These are phyloP conservation scores for Gonium pectorale DNA, from an alignment of 139 green algal genomes.

Conservation along the genomic window DNA sequence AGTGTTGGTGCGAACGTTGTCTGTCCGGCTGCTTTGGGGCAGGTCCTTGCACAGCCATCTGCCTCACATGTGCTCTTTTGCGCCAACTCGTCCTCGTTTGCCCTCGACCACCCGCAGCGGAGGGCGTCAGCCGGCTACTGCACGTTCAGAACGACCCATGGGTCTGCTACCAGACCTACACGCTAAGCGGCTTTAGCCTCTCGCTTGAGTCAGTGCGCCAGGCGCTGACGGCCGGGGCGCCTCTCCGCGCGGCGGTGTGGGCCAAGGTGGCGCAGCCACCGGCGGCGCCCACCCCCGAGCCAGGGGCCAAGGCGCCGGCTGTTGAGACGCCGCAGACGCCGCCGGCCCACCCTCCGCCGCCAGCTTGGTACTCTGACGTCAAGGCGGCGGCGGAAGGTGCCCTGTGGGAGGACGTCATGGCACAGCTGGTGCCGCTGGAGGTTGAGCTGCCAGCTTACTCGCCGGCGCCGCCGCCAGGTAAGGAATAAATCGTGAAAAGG, in stretches of 20 bases:
- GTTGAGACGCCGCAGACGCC: background rate
- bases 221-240: conserved; percentile 46
- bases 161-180: conserved; percentile 61
- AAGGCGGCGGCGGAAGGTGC: conserved; percentile 4
- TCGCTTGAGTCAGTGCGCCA: conserved; percentile 30
- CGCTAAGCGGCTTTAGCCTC: conserved; percentile 47
- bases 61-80: too few species aligned
- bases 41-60: too few species aligned
- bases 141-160: conserved; percentile 28
- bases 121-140: background rate
- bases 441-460: conserved; percentile 38
- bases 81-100: too few species aligned
- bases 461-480: conserved; percentile 23
- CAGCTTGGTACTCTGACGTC: conserved; percentile 34
- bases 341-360: background rate
- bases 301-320: background rate
- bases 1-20: too few species aligned
- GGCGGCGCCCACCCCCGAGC: background rate
- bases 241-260: conserved; percentile 47
- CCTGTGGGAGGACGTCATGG: conserved; percentile 42
- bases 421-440: conserved; percentile 35
- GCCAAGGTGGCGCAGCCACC: background rate
- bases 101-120: background rate
- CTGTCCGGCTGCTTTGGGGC: too few species aligned
- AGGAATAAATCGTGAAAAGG: too few species aligned